Percentiles rank a stretch among this genome's conserved stretches.
Conservation (phyloP, 495 filamentous ascomycete species). For the Acidiella bohemica region DNA sequence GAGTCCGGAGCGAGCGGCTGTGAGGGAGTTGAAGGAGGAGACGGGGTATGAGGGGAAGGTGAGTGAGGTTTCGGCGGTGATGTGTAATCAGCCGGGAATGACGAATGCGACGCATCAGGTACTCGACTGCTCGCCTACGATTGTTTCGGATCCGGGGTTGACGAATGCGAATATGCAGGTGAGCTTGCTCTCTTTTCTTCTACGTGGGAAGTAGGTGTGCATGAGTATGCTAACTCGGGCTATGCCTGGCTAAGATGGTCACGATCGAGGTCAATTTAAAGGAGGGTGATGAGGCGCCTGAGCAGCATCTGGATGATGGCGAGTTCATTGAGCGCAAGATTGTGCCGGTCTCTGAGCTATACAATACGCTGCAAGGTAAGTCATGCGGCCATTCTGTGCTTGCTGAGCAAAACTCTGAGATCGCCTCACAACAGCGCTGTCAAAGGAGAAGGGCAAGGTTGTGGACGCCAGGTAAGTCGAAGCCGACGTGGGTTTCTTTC, state of each 20-base stretch:
- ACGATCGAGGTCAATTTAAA: constrained; percentile 27
- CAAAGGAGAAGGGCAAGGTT: constrained; percentile 16
- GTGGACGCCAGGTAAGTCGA: constrained; percentile 19
- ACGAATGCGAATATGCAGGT: constrained; percentile 30
- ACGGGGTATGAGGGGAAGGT: constrained; percentile 67
- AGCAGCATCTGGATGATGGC: constrained; percentile 30
- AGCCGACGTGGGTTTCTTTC: not conserved
- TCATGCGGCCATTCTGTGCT: too few relatives aligned
- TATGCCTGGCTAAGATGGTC: constrained; percentile 14
- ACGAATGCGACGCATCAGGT: constrained; percentile 19
- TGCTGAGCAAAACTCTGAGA: too few relatives aligned
- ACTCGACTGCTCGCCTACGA: constrained; percentile 18
- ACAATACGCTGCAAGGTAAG: constrained; percentile 30
- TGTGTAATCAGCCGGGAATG: constrained; percentile 30
- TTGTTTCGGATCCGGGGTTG: constrained; percentile 20
- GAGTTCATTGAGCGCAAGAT: constrained; percentile 30
- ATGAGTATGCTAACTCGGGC: not conserved
- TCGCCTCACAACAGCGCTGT: constrained; percentile 18
- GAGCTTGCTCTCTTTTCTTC: not conserved
- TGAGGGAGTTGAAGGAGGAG: constrained; percentile 87
- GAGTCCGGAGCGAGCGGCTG: constrained; percentile 61
- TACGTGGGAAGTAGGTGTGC: too few relatives aligned
- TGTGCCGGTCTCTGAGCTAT: constrained; percentile 33
- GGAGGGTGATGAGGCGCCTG: constrained; percentile 28
- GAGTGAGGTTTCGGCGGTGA: constrained; percentile 45